Conservation (phyloP, 139 green algal species). For the Haematococcus sp. region DNA sequence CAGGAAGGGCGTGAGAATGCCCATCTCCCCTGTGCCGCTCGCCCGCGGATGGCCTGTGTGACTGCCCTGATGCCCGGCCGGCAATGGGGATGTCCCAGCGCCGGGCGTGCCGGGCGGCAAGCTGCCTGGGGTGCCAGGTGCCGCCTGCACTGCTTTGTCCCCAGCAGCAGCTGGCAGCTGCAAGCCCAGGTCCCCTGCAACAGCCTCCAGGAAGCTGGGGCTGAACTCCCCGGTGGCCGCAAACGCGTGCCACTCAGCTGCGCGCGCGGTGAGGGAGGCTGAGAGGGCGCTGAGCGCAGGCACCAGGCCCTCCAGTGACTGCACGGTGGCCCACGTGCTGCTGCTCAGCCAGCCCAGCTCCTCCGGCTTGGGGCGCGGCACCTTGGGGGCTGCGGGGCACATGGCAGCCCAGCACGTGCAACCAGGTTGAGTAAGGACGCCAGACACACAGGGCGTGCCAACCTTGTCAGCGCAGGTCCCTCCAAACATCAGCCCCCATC, state of each 20-base stretch:
- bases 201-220: too few relatives aligned
- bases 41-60: not conserved
- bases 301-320: conserved; percentile 20
- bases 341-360: conserved; percentile 12
- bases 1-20: conserved; percentile 16
- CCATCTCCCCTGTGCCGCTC: conserved; percentile 4
- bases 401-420: too few relatives aligned
- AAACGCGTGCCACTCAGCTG: too few relatives aligned
- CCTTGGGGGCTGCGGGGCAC: not conserved
- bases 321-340: conserved; percentile 6
- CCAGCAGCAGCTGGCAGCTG: too few relatives aligned
- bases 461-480: not conserved
- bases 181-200: too few relatives aligned
- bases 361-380: not conserved
- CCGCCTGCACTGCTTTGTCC: too few relatives aligned
- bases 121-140: too few relatives aligned
- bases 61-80: not conserved
- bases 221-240: too few relatives aligned
- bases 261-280: too few relatives aligned
- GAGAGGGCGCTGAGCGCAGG: not conserved
- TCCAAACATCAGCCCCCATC: not conserved
- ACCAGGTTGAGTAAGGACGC: too few relatives aligned
- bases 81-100: not conserved
- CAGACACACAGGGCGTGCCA: too few relatives aligned
- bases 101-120: too few relatives aligned